Evolutionary conservation across 768 basidiomycete species (phyloP).

Genomic region (Plicaturopsis crispa): DNA sequence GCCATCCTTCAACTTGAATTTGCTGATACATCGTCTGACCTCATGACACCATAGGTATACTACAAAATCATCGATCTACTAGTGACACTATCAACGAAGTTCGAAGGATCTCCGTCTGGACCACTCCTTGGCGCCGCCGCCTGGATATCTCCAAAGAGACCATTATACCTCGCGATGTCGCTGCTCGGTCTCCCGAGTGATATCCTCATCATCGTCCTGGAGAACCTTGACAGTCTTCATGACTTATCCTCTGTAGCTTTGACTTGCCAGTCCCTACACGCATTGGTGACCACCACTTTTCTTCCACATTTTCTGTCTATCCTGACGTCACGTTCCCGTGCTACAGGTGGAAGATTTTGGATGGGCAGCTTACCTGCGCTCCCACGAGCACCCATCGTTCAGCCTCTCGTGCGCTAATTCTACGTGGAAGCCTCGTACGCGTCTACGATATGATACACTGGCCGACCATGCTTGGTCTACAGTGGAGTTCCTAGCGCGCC

Average conservation of each 20-base stretch:
- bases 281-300: conserved; percentile 23
- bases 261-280: conserved; percentile 20
- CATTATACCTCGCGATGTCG: too few species aligned
- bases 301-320: conserved; percentile 3
- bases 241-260: conserved; percentile 16
- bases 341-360: conserved; percentile 53
- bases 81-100: too few species aligned
- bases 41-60: too few species aligned
- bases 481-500: conserved; percentile 51
- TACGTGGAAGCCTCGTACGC: conserved; percentile 34
- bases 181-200: conserved; percentile 38
- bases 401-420: conserved; percentile 37
- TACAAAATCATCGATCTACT: too few species aligned
- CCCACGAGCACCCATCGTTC: conserved; percentile 45
- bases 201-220: conserved; percentile 46
- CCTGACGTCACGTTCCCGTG: background rate
- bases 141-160: too few species aligned
- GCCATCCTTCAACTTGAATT: too few species aligned
- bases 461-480: conserved; percentile 47
- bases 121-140: too few species aligned
- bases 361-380: conserved; percentile 45
- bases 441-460: conserved; percentile 43
- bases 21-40: too few species aligned
- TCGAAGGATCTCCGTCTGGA: too few species aligned
- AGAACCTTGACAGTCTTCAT: conserved; percentile 33